These are phyloP conservation scores for Melaleuca alternifolia DNA, from an alignment of 345 rosid genomes.

Conservation along the genomic window DNA sequence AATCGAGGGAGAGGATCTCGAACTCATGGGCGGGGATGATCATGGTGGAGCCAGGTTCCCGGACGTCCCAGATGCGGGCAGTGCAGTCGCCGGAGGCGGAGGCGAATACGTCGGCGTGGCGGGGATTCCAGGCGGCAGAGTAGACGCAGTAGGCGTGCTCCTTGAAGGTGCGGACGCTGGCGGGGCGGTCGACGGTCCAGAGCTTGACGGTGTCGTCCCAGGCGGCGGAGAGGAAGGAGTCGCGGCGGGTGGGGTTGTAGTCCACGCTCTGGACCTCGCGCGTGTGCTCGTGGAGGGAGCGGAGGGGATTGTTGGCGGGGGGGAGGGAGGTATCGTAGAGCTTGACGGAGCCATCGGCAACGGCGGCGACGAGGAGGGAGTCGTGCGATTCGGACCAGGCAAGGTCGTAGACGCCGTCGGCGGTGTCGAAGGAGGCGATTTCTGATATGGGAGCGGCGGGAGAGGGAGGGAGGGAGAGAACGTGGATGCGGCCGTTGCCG, in stretches of 20 bases:
- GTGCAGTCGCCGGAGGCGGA: conserved; percentile 93
- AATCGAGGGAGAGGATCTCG: conserved; percentile 72
- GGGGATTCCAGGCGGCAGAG: conserved; percentile 76
- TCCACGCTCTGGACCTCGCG: conserved; percentile 87
- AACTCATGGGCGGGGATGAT: conserved; percentile 81
- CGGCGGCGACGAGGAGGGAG: conserved; percentile 68
- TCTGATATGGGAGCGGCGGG: conserved; percentile 40
- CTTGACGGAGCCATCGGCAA: conserved; percentile 85
- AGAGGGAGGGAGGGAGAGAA: conserved; percentile 62
- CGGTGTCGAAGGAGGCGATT: conserved; percentile 56
- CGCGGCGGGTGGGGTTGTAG: conserved; percentile 88
- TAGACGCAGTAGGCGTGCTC: conserved; percentile 91
- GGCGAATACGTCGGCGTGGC: conserved; percentile 84
- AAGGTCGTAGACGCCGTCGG: conserved; percentile 82
- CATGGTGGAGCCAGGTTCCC: conserved; percentile 90
- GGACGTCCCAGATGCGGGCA: conserved; percentile 72
- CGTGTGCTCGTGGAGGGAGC: conserved; percentile 79
- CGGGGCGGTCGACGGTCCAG: conserved; percentile 86
- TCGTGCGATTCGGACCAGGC: conserved; percentile 97
- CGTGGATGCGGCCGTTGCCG: conserved; percentile 87
- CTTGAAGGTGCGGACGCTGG: conserved; percentile 71
- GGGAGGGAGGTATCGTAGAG: conserved; percentile 72
- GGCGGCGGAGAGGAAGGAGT: conserved; percentile 75
- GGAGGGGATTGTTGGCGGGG: conserved; percentile 59
- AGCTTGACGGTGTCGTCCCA: conserved; percentile 93